These are phyloP conservation scores for Endoconidiophora polonica DNA, from an alignment of 2,329 filamentous ascomycete genomes.

Conservation along the genomic window DNA sequence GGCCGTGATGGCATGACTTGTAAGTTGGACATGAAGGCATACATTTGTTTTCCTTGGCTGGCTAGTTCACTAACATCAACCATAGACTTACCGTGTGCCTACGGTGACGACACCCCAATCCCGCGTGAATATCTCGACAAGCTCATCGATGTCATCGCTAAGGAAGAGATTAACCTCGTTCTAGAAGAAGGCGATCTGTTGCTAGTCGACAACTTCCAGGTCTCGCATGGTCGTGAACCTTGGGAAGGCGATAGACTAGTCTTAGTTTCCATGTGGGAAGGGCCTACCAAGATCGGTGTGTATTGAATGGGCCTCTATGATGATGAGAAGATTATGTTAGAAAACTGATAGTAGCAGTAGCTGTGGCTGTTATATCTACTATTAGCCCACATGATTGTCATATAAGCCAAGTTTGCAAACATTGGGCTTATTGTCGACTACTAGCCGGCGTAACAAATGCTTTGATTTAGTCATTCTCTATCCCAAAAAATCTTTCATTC, in stretches of 20 bases:
- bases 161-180: constrained; percentile 14
- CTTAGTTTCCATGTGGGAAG: constrained; percentile 7
- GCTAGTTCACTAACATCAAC: background rate
- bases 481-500: too few species aligned
- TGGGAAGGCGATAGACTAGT: background rate
- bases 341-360: too few species aligned
- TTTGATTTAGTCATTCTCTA: too few species aligned
- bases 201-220: constrained; percentile 15
- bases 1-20: constrained; percentile 14
- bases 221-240: constrained; percentile 3
- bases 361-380: too few species aligned
- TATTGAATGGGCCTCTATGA: background rate
- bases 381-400: too few species aligned
- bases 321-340: too few species aligned
- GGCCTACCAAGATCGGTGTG: background rate
- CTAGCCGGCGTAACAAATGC: too few species aligned
- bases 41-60: background rate
- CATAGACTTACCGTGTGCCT: constrained; percentile 13
- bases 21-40: constrained; percentile 1
- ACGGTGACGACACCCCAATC: constrained; percentile 13
- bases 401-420: too few species aligned
- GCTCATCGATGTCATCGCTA: constrained; percentile 13
- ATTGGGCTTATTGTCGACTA: too few species aligned
- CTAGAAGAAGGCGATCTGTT: constrained; percentile 14
- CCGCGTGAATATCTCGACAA: constrained; percentile 12